Evolutionary conservation across 2,329 filamentous ascomycete species (phyloP), one percentile per base, ranked within the genome.

Genomic region (Ophiostoma sp.): DNA sequence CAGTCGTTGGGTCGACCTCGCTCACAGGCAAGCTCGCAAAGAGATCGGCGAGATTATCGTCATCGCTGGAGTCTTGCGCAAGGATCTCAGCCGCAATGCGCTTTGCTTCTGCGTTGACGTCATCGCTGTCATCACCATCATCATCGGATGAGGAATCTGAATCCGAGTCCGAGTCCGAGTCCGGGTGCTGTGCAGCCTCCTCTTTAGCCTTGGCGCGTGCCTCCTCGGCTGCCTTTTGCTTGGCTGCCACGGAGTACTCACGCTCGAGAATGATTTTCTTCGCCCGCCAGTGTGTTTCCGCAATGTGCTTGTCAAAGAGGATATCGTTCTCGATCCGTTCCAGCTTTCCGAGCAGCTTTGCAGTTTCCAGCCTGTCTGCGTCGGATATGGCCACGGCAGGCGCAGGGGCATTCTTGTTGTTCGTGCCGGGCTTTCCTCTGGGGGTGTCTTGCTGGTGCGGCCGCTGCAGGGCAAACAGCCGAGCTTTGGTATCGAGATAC

Each of bases 321-420:
- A 93, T 83, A 76, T 94, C 91, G 35, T 87, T 90, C 76, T 95
- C 90, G 60, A 97, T 92, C 72, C 86, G 86, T 52, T 88, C 85
- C 54, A 97, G 81, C 77, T 94, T 96, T 20, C 89, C 87, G 57
- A 90, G 84, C 2, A 96, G 79, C 74, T 89, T 92, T 11, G 85
- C 84, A 62, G 88, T 81, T 72, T 87, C 85, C 31, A 85, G 78
- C 20, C 79, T 77, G 36, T 81, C 78, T 74, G 39, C 73, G 69
- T 72, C 70, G 69, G 74, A 52, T 27, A 65, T 66, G 2, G 33
- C 48, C 1, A 68, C 44, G 1, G 67, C 23, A 4, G 66, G 23
- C 2, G 52, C 31, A 3, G 48, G 15, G 1, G 23, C n/a, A 7
- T 17, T 48, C n/a, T 17, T 67, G 65, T 33, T 67, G 11, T 68